Conservation (phyloP, 164 flowering plant species). For the Berberis thunbergii region DNA sequence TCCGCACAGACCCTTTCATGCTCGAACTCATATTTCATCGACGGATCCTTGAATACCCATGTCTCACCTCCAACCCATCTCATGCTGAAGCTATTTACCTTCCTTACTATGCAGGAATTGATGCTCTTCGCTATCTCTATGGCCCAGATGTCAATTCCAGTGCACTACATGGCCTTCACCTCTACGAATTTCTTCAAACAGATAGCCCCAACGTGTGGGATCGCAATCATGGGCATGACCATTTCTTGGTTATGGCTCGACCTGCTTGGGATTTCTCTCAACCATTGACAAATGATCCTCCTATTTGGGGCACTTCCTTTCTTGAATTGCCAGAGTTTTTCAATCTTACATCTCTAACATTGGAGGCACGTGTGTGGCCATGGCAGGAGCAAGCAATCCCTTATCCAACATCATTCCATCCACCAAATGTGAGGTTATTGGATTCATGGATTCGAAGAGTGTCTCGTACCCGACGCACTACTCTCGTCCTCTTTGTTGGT, state of each 20-base stretch:
- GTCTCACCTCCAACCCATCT: conserved; percentile 59
- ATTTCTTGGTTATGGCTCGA: conserved; percentile 76
- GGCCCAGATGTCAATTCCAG: conserved; percentile 47
- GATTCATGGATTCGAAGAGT: conserved; percentile 61
- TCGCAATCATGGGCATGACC: conserved; percentile 54
- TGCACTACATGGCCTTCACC: conserved; percentile 52
- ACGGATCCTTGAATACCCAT: conserved; percentile 84
- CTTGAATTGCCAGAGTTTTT: conserved; percentile 65
- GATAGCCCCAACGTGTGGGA: conserved; percentile 47
- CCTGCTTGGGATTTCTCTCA: conserved; percentile 94
- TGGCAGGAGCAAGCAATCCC: conserved; percentile 95
- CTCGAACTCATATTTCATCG: conserved; percentile 88
- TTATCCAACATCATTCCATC: conserved; percentile 87
- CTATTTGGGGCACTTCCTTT: conserved; percentile 83
- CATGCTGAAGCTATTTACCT: conserved; percentile 63
- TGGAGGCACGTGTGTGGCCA: conserved; percentile 70
- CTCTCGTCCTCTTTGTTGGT: conserved; percentile 74
- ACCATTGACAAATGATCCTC: conserved; percentile 40
- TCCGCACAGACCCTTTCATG: conserved; percentile 65
- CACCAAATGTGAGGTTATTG: conserved; percentile 36
- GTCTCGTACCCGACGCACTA: conserved; percentile 36
- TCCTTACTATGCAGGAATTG: conserved; percentile 76
- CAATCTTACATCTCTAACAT: conserved; percentile 66
- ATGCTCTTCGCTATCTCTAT: conserved; percentile 55
- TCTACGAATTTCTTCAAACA: conserved; percentile 28